Evolutionary conservation across 73 alveolate species (phyloP), one percentile per base, ranked within the genome.

Genomic region (Paramecium sexaurelia): DNA sequence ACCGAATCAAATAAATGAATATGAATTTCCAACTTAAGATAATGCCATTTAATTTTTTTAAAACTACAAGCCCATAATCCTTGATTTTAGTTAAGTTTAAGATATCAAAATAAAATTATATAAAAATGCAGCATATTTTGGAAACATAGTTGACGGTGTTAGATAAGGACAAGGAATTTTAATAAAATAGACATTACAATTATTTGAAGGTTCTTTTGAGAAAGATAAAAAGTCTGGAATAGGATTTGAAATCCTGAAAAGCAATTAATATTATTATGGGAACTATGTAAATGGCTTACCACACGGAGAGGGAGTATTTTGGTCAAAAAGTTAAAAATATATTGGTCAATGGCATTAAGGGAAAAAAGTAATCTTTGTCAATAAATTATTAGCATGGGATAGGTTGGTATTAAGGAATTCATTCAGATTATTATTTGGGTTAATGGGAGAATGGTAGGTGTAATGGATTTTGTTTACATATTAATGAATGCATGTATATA

Each of bases 331-430:
- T 36, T 35, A 26, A 5, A 73, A 35, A 35, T 95, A 95, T 86
- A 92, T 85, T 15, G 98, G 97, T 24, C 88, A 92, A 47, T 95
- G 98, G 98, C 55, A 73, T 3, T 87, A 93, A 35, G 97, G 97
- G 7, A 83, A 83, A 83, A 83, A 55, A 83, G 82, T 43, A 43
- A 37, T 43, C 17, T 4, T 24, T n/a, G 3, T 15, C 4, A 83
- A 13, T 45, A 8, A 55, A 83, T 24, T 13, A 26, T 20, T 92
- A 95, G 89, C 97, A 95, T 91, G 97, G 97, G 11, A 85, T 55
- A 24, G 97, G 97, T 7, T 71, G 84, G 82, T 92, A 93, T 94
- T 85, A 57, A 85, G 91, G 92, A 24, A 71, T 45, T 1, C 92
- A 67, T 36, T 94, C 90, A 13, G 97, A 94, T 35, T 45, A 67